Conservation (phyloP, 2,329 filamentous ascomycete genomes). For the Dissoconium aciculare region DNA sequence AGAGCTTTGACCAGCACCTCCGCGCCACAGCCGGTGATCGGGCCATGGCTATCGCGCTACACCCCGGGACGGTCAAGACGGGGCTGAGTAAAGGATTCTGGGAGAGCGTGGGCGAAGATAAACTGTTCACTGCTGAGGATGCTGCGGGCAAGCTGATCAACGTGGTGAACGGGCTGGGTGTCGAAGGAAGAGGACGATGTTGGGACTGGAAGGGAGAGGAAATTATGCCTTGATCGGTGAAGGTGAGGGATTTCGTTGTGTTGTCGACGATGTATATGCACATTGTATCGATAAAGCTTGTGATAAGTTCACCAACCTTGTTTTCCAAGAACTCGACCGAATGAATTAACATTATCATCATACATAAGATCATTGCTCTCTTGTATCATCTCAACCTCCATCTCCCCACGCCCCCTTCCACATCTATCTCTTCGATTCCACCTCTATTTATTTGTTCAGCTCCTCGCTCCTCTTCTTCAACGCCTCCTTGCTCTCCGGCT, state of each 20-base stretch:
- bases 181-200: slow-evolving; percentile 45
- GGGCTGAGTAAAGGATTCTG: slow-evolving; percentile 59
- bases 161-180: slow-evolving; percentile 37
- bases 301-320: not conserved
- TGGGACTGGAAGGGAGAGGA: slow-evolving; percentile 58
- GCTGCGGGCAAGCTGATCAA: slow-evolving; percentile 50
- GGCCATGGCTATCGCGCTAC: slow-evolving; percentile 54
- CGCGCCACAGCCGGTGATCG: slow-evolving; percentile 41
- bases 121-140: slow-evolving; percentile 52
- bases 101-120: slow-evolving; percentile 44
- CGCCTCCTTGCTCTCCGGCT: slow-evolving; percentile 35
- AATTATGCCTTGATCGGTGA: slow-evolving; percentile 35
- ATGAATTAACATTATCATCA: not conserved
- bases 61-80: slow-evolving; percentile 70
- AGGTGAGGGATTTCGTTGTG: too few species aligned
- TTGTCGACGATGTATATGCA: too few species aligned
- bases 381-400: not conserved
- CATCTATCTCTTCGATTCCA: not conserved
- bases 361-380: not conserved
- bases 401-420: not conserved
- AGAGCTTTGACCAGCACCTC: slow-evolving; percentile 56
- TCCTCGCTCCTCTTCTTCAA: slow-evolving; percentile 36
- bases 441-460: slow-evolving; percentile 32
- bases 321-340: not conserved
- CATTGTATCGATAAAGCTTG: too few species aligned